Evolutionary conservation across 345 rosid genomes (phyloP), one percentile per base, ranked within the genome.

Genomic region (Fremontodendron californicum): DNA sequence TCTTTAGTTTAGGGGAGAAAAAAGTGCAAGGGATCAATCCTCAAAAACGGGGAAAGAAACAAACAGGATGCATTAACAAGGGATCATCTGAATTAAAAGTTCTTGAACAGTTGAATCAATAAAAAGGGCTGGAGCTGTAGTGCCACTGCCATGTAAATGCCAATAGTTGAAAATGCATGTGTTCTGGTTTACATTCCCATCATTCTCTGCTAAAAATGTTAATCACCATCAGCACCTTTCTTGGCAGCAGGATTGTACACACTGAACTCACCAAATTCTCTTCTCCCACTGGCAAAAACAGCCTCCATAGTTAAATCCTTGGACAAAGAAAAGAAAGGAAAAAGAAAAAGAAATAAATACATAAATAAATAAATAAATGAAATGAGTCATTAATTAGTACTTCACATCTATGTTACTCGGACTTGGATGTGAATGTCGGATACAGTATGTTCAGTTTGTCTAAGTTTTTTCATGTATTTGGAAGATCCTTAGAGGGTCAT

Each of bases 221-320:
- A 51, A 35, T 3, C 33, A 6, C 9, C 73, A 42, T 29, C 73
- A 21, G 71, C 79, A 45, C 74, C 68, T 75, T 81, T 88, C 81
- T 87, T 91, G 40, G 84, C 77, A 48, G 84, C 77, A 48, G 93
- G 93, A 82, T 90, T 91, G 86, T 89, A 96, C 33, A 93, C 96
- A 61, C 98, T 96, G 88, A 86, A 93, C 60, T 96, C 97, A 0
- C 97, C 97, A 29, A 93, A 95, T 18, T 92, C 97, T 84, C 98
- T 91, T 79, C 87, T 92, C 52, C 98, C 97, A 83, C 99, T 93
- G 88, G 73, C 78, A 84, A 90, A 87, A 86, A 83, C 78, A 84
- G 64, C 45, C 78, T 63, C 31, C 86, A 83, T 51, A 80, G 78
- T 93, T 90, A 92, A 81, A 88, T 68, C 89, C 85, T 87, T 84